Evolutionary conservation across 2,329 filamentous ascomycete species (phyloP).

Genomic region (Cladosporium sp.): DNA sequence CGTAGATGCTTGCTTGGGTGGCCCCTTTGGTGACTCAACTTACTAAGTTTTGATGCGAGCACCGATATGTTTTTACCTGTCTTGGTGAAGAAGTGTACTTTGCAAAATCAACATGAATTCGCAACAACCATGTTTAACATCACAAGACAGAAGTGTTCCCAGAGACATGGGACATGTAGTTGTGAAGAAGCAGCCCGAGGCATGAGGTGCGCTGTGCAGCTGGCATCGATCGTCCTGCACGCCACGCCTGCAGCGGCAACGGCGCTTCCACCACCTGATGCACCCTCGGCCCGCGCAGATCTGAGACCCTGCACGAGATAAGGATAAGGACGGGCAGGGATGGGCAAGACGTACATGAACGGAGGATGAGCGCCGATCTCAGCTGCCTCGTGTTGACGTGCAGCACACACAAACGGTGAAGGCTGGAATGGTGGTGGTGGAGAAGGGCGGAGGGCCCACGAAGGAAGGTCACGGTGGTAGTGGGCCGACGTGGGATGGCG

Average conservation of each 20-base stretch:
- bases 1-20: not conserved
- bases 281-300: constrained; percentile 21
- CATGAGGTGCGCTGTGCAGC: constrained; percentile 15
- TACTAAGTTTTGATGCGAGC: not conserved
- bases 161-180: constrained; percentile 12
- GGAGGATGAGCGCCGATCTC: constrained; percentile 13
- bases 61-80: not conserved
- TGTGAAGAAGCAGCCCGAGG: constrained; percentile 9
- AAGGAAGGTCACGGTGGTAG: not conserved
- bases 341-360: not conserved
- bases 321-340: constrained; percentile 13
- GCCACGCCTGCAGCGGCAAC: constrained; percentile 21
- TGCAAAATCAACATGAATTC: not conserved
- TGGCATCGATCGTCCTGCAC: constrained; percentile 9
- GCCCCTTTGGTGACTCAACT: not conserved
- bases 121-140: not conserved
- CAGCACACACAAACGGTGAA: constrained; percentile 14
- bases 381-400: constrained; percentile 17
- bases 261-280: constrained; percentile 16
- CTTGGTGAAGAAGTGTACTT: not conserved
- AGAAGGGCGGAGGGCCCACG: not conserved
- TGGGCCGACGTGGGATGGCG: constrained; percentile 17
- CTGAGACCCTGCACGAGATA: constrained; percentile 20
- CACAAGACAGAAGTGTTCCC: not conserved
- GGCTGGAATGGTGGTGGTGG: constrained; percentile 4